phyloP scores from a whole-genome alignment of 2,329 filamentous ascomycete species.

The Cercospora citrullina region DNA sequence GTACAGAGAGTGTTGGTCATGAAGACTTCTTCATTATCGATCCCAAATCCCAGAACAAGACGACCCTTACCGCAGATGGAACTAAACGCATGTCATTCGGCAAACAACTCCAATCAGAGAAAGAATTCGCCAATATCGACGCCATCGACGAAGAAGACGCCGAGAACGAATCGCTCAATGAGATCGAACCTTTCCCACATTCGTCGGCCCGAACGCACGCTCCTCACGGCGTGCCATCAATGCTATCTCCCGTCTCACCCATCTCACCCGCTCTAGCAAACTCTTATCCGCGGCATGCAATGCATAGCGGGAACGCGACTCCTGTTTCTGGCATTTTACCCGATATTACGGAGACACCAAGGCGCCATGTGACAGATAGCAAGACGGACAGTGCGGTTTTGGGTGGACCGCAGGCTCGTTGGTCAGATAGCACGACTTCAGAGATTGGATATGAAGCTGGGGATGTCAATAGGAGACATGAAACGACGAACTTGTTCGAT shows the following conservation, averaged over 20 bases:
- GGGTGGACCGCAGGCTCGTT: not conserved
- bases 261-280: not conserved
- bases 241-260: not conserved
- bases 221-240: not conserved
- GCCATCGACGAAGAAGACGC: conserved; percentile 3
- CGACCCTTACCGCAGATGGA: not conserved
- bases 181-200: not conserved
- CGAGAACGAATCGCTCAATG: not conserved
- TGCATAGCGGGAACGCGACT: not conserved
- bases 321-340: conserved; percentile 8
- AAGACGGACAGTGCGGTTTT: not conserved
- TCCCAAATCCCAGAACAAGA: not conserved
- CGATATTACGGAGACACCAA: not conserved
- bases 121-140: not conserved
- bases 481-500: conserved; percentile 12
- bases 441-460: not conserved
- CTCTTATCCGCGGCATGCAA: not conserved
- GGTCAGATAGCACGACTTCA: conserved; percentile 8
- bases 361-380: not conserved
- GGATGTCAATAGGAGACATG: conserved; percentile 17
- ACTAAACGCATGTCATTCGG: conserved; percentile 26
- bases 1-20: conserved; percentile 16
- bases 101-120: conserved; percentile 19
- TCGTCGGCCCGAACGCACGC: not conserved
- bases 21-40: conserved; percentile 21